A percentile compares a stretch with the other conserved stretches of the same genome.
Conservation (phyloP, 768 basidiomycete species). For the Pisolithus tinctorius region DNA sequence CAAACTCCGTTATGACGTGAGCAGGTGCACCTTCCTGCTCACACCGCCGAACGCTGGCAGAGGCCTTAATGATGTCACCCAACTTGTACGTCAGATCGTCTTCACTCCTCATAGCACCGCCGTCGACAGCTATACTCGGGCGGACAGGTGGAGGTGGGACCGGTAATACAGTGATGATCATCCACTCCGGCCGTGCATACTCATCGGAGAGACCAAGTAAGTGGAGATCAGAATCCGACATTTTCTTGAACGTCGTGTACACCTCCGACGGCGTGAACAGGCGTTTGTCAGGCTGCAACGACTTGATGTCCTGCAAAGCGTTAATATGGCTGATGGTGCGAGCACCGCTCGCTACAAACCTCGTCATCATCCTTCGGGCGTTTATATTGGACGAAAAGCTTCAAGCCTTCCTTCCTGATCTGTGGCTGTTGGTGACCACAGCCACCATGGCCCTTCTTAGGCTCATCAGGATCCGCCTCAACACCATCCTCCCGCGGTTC, state of each 20-base stretch:
- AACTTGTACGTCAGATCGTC: constrained; percentile 99
- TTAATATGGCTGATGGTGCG: constrained; percentile 6
- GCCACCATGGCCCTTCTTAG: constrained; percentile 92
- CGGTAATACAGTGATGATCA: constrained; percentile 97
- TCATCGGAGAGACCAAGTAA: constrained; percentile 90
- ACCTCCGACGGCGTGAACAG: constrained; percentile 80
- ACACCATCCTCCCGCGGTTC: constrained; percentile 82
- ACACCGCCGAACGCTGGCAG: constrained; percentile 82
- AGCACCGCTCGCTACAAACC: constrained; percentile 41
- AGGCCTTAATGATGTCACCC: constrained; percentile 93
- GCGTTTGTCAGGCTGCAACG: constrained; percentile 75
- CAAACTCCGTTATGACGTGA: constrained; percentile 92
- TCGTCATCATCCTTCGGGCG: constrained; percentile 93
- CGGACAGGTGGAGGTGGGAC: constrained; percentile 98
- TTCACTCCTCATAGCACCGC: constrained; percentile 93
- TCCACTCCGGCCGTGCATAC: constrained; percentile 98
- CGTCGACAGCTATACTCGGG: constrained; percentile 95
- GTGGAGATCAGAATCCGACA: constrained; percentile 81
- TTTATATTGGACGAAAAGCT: constrained; percentile 93
- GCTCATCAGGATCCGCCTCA: constrained; percentile 54
- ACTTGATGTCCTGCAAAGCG: constrained; percentile 62
- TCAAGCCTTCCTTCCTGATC: constrained; percentile 90
- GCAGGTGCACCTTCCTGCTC: constrained; percentile 97
- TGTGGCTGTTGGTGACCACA: constrained; percentile 90
- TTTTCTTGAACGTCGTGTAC: constrained; percentile 95